Percentiles rank a stretch among this genome's conserved stretches.
phyloP scores from a whole-genome alignment of 495 filamentous ascomycete species.

The Rusavskia elegans region DNA sequence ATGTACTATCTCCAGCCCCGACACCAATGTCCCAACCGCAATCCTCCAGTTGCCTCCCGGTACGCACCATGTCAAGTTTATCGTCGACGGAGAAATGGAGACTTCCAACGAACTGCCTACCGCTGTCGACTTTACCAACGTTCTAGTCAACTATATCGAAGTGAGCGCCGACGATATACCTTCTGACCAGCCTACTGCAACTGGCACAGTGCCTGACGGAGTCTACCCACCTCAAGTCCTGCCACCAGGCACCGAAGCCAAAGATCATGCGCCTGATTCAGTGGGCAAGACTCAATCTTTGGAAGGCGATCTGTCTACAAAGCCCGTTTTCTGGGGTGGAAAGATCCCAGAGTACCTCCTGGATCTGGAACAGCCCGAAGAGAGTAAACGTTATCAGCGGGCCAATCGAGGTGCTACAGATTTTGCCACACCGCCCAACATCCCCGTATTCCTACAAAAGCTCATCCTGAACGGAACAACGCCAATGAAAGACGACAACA shows the following conservation, averaged over 20 bases:
- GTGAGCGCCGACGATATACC: constrained; percentile 62
- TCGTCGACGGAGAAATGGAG: constrained; percentile 85
- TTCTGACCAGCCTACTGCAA: constrained; percentile 16
- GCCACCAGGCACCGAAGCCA: constrained; percentile 19
- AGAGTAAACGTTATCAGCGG: constrained; percentile 49
- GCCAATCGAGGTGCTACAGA: constrained; percentile 55
- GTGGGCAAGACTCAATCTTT: constrained; percentile 24
- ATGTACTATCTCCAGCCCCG: constrained; percentile 6
- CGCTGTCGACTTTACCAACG: constrained; percentile 91
- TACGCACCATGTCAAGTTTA: constrained; percentile 91
- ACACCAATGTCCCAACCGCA: constrained; percentile 45
- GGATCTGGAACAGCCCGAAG: constrained; percentile 73
- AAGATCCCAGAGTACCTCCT: constrained; percentile 71
- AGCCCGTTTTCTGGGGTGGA: constrained; percentile 19
- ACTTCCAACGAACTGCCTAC: constrained; percentile 77
- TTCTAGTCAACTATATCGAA: constrained; percentile 94
- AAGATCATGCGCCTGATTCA: constrained; percentile 21
- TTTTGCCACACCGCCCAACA: constrained; percentile 64
- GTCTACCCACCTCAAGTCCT: constrained; percentile 31
- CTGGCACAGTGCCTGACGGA: constrained; percentile 19
- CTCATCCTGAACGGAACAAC: constrained; percentile 84
- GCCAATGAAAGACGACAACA: constrained; percentile 92
- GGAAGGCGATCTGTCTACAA: constrained; percentile 30
- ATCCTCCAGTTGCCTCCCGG: constrained; percentile 72
- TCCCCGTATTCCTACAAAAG: constrained; percentile 86